Evolutionary conservation across 2,329 filamentous ascomycete genomes (phyloP), one percentile per base, ranked within the genome.

Genomic region (Didymella lethalis): DNA sequence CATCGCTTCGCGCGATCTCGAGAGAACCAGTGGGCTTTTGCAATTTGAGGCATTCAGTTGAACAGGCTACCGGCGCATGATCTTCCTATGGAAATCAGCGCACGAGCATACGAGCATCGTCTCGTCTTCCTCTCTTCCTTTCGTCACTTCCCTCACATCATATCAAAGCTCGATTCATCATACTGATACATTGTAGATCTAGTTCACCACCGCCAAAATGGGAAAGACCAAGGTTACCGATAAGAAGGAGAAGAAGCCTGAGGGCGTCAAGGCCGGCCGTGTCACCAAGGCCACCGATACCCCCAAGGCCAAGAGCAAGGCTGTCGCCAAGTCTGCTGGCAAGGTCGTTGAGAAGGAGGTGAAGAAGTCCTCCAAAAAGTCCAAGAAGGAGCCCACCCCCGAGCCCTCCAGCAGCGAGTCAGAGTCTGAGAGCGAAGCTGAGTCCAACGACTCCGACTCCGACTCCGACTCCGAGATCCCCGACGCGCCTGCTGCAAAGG

Each of bases 231-330:
- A 77, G 67, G 51, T 68, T 26, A 48, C 63, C 65, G 71, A 70
- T 64, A 75, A 77, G 74, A 90, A 90, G 82, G 84, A 88, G 75
- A 86, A 86, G 79, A 86, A 86, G 80, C 74, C 70, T 63, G 76
- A 78, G 67, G 74, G 80, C 68, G 86, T 88, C 78, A 91, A 91
- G 83, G 84, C 83, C 69, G 87, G 83, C 67, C 85, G 85, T 65
- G 83, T 91, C 71, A 85, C 84, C 80, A 93, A 92, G 83, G 75
- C 87, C 52, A 82, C 85, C 62, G 83, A 89, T 77, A 85, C 84
- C 65, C 79, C 87, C 74, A 89, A 87, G 80, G 79, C 83, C 61
- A 90, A 90, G 82, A 84, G 86, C 70, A 90, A 90, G 83, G 83
- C 87, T 64, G 75, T 86, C 57, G 87, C 87, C 69, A 90, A 90